Evolutionary conservation across 2,329 filamentous ascomycete species (phyloP).

Genomic region (Pseudopithomyces chartarum): DNA sequence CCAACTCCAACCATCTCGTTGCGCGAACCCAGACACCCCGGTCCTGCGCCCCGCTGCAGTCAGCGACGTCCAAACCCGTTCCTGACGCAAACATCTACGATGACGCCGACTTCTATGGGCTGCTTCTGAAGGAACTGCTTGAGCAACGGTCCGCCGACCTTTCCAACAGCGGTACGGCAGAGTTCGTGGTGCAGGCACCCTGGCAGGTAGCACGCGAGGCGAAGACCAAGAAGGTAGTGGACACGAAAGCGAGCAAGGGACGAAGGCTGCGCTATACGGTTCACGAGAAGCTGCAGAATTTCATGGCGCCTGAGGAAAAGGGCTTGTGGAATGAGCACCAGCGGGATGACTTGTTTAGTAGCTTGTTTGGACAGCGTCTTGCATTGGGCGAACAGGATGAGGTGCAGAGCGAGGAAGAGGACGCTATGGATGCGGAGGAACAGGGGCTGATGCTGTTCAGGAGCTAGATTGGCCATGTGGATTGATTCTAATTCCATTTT

Average conservation of each 20-base stretch:
- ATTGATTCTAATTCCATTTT: background rate
- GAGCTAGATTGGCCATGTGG: conserved; percentile 18
- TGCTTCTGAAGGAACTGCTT: conserved; percentile 89
- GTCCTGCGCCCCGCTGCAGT: conserved; percentile 76
- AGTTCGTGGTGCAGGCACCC: conserved; percentile 50
- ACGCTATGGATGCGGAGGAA: conserved; percentile 42
- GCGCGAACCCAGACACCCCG: conserved; percentile 72
- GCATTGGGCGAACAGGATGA: conserved; percentile 51
- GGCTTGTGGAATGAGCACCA: conserved; percentile 79
- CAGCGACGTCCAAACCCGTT: conserved; percentile 41
- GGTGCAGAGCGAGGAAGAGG: conserved; percentile 41
- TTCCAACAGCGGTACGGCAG: conserved; percentile 50
- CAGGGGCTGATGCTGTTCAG: conserved; percentile 47
- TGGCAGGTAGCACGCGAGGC: conserved; percentile 75
- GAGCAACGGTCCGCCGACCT: conserved; percentile 79
- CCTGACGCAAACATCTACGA: conserved; percentile 71
- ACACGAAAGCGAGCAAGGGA: conserved; percentile 94
- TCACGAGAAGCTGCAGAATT: conserved; percentile 96
- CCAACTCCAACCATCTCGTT: conserved; percentile 68
- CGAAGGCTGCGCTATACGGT: conserved; percentile 92
- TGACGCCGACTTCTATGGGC: conserved; percentile 92
- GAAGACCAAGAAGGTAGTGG: conserved; percentile 84
- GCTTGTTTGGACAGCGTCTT: conserved; percentile 54
- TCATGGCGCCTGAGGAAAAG: conserved; percentile 91
- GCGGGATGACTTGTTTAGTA: conserved; percentile 66